Conservation (phyloP, 192 early-diverging fungal genomes). For the Rhizophagus sp. region DNA sequence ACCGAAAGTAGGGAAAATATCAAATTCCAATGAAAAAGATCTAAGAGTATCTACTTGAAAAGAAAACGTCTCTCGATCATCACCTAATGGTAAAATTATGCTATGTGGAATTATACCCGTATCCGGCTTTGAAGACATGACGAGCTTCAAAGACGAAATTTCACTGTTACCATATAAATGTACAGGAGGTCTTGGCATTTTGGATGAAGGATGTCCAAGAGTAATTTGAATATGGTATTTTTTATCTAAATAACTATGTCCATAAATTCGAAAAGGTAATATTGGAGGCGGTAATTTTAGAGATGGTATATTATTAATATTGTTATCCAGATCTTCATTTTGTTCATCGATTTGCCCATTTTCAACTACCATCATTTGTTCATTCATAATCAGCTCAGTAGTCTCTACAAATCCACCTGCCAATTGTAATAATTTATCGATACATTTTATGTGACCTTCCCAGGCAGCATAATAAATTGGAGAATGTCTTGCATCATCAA, state of each 20-base stretch:
- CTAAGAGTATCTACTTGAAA: conserved; percentile 80
- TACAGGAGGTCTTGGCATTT: conserved; percentile 49
- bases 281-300: conserved; percentile 96
- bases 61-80: conserved; percentile 77
- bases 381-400: conserved; percentile 8
- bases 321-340: background rate
- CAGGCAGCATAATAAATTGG: conserved; percentile 90
- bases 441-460: conserved; percentile 87
- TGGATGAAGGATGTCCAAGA: conserved; percentile 47
- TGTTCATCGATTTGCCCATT: background rate
- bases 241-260: conserved; percentile 95
- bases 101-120: conserved; percentile 87
- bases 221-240: conserved; percentile 85
- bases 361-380: background rate
- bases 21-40: conserved; percentile 89
- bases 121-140: conserved; percentile 87
- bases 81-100: conserved; percentile 85
- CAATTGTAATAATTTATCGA: conserved; percentile 66
- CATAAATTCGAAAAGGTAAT: conserved; percentile 97
- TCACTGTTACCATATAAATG: conserved; percentile 62
- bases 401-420: conserved; percentile 52
- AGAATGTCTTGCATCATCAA: conserved; percentile 83
- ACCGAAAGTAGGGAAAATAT: conserved; percentile 97
- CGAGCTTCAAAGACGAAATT: conserved; percentile 82
- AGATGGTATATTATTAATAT: conserved; percentile 67